Evolutionary conservation across 805 yeast genomes (phyloP), one percentile per base, ranked within the genome.

Genomic region (Hanseniaspora lachancei): DNA sequence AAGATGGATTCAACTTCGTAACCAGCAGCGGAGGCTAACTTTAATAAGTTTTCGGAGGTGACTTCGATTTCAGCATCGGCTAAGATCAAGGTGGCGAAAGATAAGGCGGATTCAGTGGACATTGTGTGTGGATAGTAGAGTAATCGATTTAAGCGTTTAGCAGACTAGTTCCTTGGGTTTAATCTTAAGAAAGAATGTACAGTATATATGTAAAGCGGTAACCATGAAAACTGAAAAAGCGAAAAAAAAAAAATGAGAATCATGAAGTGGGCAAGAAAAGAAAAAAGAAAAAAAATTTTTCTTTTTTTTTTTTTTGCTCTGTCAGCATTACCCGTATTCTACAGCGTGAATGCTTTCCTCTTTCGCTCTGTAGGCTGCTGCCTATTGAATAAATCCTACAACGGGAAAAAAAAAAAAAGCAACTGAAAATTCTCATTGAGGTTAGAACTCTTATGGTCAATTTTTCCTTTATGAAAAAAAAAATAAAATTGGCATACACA

Each of bases 31-130:
- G 75, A 66, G 72, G 85, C 76, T 73, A 85, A 74, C 68, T 86
- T 76, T 69, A 77, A 69, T 70, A 85, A 79, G 79, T 84, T 84
- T 72, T 82, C 89, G 66, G 89, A 64, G 60, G 95, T 80, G 82
- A 93, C 81, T 76, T 89, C 96, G 71, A 88, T 77, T 70, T 88
- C 96, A 70, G 97, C 87, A 73, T 91, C 98, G 65, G 97, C 96
- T 76, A 91, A 81, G 78, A 91, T 89, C 76, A 91, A 83, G 72
- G 97, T 96, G 74, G 98, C 97, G 86, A 88, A 89, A 68, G 96
- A 86, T 72, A 88, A 87, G 72, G 91, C 82, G 70, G 95, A 81
- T 81, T 89, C 95, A 60, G 72, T 65, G 74, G 95, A 85, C 93
- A 86, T 85, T 73, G 51, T 52, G 47, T 49, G 20, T 51, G 48